Evolutionary conservation across 805 yeast species (phyloP), one percentile per base, ranked within the genome.

Genomic region (Starmerella apicola): DNA sequence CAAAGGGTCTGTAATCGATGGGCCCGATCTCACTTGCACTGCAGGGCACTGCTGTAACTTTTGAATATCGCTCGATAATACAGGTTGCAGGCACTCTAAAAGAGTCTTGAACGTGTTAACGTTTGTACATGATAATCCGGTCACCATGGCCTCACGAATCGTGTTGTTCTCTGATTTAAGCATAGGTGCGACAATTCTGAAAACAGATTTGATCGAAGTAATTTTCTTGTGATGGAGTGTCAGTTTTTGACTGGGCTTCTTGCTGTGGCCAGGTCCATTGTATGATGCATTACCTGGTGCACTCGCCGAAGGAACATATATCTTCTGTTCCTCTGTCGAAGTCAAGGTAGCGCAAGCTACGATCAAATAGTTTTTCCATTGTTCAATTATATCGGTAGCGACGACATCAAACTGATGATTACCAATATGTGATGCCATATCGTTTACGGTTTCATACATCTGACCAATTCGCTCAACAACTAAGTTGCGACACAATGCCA

Each of bases 341-440:
- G 98, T 91, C 46, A 91, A 61, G 0, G 95, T 83, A 16, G 88
- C 76, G 53, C 97, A 88, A 0, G 95, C 95, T 42, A 85, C 91
- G 33, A 88, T 80, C 52, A 91, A 62, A 54, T 79, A 91, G 3
- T 86, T 65, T 58, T 81, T 81, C 95, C 94, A 84, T 56, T 84
- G 95, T 44, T 80, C 84, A 3, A 81, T 72, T 24, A 83, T 61
- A 3, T 64, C 61, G 46, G 52, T 56, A 6, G 39, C 29, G 10
- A 22, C n/a, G 9, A 35, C 19, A n/a, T 24, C 25, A n/a, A 29
- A 21, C 5, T 3, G 61, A 48, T 41, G 54, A 54, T 32, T 53
- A 44, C 46, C 43, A 4, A 45, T 42, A 1, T 19, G 23, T 8
- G 53, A 53, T 2, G 59, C 46, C 6, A 53, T 46, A 16, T 53